Evolutionary conservation across 371 early-diverging fungal species (phyloP).

Genomic region (Mortierella sp.): DNA sequence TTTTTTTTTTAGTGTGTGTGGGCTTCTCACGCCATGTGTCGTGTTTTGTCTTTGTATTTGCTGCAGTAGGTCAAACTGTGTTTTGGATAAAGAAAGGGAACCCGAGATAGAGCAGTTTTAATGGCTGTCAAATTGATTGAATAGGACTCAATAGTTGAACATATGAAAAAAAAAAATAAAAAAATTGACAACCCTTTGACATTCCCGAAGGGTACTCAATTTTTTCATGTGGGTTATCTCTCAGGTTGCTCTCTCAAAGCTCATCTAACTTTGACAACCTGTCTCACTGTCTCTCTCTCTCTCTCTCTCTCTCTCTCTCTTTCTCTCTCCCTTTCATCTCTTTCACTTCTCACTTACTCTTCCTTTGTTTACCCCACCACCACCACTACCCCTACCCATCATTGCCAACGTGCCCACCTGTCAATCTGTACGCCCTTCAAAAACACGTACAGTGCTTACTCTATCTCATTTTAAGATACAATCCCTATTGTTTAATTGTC

Average conservation of each 20-base stretch:
- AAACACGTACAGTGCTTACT: neutral
- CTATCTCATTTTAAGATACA: neutral
- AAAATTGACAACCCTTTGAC: conserved; percentile 28
- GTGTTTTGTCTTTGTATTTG: neutral
- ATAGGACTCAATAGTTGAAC: conserved; percentile 18
- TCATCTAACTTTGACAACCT: neutral
- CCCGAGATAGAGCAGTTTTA: neutral
- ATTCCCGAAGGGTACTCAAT: conserved; percentile 35
- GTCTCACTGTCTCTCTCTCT: neutral
- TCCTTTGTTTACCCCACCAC: neutral
- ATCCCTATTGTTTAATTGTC: too few species aligned
- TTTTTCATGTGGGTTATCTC: neutral
- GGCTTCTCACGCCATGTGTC: conserved; percentile 1
- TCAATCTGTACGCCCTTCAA: too few species aligned
- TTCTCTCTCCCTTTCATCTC: neutral
- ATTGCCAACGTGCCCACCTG: neutral
- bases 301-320: neutral
- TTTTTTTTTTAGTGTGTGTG: neutral
- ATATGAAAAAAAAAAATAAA: conserved; percentile 53
- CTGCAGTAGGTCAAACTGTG: neutral
- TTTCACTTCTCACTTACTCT: neutral
- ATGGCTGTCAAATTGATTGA: conserved; percentile 6
- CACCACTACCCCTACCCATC: neutral
- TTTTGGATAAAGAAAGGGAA: neutral
- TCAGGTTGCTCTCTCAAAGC: conserved; percentile 6